Evolutionary conservation across 2,329 filamentous ascomycete genomes (phyloP), one percentile per base, ranked within the genome.

Genomic region (Leptographium flavum): DNA sequence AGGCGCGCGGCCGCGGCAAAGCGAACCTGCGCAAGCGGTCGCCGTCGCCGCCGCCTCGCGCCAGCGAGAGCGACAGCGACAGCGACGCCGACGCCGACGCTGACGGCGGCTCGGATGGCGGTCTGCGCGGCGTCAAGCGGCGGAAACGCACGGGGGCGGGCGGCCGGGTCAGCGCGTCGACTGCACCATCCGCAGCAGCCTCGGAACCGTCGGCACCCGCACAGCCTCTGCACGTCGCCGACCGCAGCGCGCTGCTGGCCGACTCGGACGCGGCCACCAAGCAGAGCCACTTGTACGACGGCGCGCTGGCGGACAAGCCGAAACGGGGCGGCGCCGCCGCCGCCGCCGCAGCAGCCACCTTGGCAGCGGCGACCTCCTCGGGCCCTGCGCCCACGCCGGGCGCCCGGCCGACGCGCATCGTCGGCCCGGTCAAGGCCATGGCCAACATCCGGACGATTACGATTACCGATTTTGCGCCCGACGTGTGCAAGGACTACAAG

Each of bases 391-490:
- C n/a, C n/a, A n/a, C n/a, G n/a, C n/a, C n/a, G n/a, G n/a, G n/a
- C n/a, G n/a, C n/a, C n/a, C n/a, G n/a, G n/a, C n/a, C n/a, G n/a
- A n/a, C n/a, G n/a, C 17, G 49, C 41, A n/a, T 71, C 75, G 81
- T 94, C 27, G 92, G 92, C 0, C 92, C 92, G 0, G 73, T 93
- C 50, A 94, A 94, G 62, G 83, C 84, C 1, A 74, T 90, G 0
- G 84, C 85, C 1, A 96, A 96, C 56, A 81, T 98, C 46, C 79
- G 92, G 43, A 94, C 84, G 2, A 82, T 94, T 51, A 96, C 88
- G 0, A 74, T 90, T 7, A 94, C 79, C 28, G 92, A 98, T 58
- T 96, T 86, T 58, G 82, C 84, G 0, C 87, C 90, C 0, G 90
- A 96, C 53, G 84, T 94, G 0, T 98, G 92, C 64, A 96, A 96